phyloP scores from a whole-genome alignment of 331 rosid genomes.

The Acacia concinna region DNA sequence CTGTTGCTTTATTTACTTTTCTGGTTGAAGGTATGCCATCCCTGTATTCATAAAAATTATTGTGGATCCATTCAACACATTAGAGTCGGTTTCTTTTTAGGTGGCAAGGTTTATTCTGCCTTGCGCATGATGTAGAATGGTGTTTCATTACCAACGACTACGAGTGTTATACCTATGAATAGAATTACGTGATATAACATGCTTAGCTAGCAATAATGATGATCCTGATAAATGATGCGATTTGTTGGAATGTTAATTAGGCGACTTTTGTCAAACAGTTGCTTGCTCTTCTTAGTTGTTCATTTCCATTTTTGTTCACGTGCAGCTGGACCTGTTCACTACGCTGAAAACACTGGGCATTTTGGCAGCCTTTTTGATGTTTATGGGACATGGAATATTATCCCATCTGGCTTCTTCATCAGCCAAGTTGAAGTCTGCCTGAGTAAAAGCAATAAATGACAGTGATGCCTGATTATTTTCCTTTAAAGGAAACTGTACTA shows the following conservation, averaged over 20 bases:
- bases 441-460: slow-evolving; percentile 30
- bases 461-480: slow-evolving; percentile 20
- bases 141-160: slow-evolving; percentile 5
- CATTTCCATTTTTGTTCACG: slow-evolving; percentile 21
- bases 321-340: slow-evolving; percentile 89
- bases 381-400: slow-evolving; percentile 83
- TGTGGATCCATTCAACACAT: slow-evolving; percentile 17
- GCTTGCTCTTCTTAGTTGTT: slow-evolving; percentile 1
- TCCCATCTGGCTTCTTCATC: slow-evolving; percentile 80
- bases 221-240: not conserved
- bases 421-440: slow-evolving; percentile 87
- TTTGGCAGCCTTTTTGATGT: slow-evolving; percentile 68
- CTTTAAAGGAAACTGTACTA: slow-evolving; percentile 32
- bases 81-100: slow-evolving; percentile 10
- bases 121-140: not conserved
- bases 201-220: not conserved
- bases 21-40: slow-evolving; percentile 87
- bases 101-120: not conserved
- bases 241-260: not conserved
- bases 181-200: not conserved
- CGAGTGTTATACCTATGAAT: slow-evolving; percentile 12
- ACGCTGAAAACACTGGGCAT: slow-evolving; percentile 77
- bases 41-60: not conserved
- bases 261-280: not conserved
- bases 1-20: slow-evolving; percentile 77